phyloP scores from a whole-genome alignment of 1,139 yeast genomes.

The Pichia sp. region DNA sequence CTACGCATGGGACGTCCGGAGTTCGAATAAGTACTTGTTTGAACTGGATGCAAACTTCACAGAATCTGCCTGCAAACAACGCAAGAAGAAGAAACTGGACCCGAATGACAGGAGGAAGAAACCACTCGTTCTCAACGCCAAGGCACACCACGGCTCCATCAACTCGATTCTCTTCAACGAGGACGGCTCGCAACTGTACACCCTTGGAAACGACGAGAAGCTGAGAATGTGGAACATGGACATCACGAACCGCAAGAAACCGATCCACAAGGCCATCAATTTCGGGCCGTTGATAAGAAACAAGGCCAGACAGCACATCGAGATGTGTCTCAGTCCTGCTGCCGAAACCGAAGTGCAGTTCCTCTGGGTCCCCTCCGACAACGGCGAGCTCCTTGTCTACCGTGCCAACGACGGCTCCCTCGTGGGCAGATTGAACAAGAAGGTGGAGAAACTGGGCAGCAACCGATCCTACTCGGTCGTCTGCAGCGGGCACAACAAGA shows the following conservation, averaged over 20 bases:
- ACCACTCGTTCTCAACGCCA: slow-evolving; percentile 23
- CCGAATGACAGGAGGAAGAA: slow-evolving; percentile 30
- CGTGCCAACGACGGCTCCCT: slow-evolving; percentile 64
- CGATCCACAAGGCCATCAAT: slow-evolving; percentile 62
- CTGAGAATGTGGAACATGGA: slow-evolving; percentile 72
- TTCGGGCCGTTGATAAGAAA: slow-evolving; percentile 80
- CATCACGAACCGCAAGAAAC: slow-evolving; percentile 37
- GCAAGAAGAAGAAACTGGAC: slow-evolving; percentile 21
- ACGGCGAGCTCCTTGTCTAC: slow-evolving; percentile 70
- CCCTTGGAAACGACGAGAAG: slow-evolving; percentile 77
- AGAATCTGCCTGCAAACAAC: slow-evolving; percentile 24
- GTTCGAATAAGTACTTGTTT: slow-evolving; percentile 63
- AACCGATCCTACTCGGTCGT: slow-evolving; percentile 37
- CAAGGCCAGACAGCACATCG: slow-evolving; percentile 50
- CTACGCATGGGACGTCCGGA: slow-evolving; percentile 72
- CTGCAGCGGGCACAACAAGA: slow-evolving; percentile 44
- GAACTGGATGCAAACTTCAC: slow-evolving; percentile 46
- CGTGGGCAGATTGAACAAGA: slow-evolving; percentile 40
- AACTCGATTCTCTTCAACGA: slow-evolving; percentile 75
- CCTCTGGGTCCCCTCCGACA: slow-evolving; percentile 73
- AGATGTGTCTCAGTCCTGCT: slow-evolving; percentile 44
- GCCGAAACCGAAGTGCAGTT: slow-evolving; percentile 53
- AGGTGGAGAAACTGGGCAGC: slow-evolving; percentile 18
- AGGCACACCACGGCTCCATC: slow-evolving; percentile 74
- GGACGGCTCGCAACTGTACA: slow-evolving; percentile 54